phyloP scores from a whole-genome alignment of 352 stramenopile species.

The Phytophthora megakarya region DNA sequence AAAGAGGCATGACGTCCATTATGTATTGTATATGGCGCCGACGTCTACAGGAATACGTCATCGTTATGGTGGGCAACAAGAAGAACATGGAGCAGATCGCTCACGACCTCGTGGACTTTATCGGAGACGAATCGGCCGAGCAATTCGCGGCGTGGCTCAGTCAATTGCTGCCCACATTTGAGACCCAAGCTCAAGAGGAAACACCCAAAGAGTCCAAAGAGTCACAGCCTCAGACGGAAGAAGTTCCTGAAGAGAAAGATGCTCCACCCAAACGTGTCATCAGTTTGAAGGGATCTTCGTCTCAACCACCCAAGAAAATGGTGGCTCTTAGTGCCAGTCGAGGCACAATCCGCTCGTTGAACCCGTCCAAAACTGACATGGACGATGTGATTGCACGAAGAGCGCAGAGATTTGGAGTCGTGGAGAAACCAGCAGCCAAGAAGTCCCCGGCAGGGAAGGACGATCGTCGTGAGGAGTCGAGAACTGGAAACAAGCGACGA shows the following conservation, averaged over 20 bases:
- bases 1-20: constrained; percentile 36
- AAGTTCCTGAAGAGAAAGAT: constrained; percentile 24
- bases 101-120: constrained; percentile 84
- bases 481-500: constrained; percentile 35
- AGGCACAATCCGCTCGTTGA: constrained; percentile 63
- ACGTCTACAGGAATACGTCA: constrained; percentile 75
- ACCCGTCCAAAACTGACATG: constrained; percentile 43
- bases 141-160: constrained; percentile 79
- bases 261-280: constrained; percentile 58
- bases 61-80: constrained; percentile 89
- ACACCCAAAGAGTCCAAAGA: constrained; percentile 1
- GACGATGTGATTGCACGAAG: constrained; percentile 67
- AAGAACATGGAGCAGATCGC: constrained; percentile 87
- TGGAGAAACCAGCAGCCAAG: constrained; percentile 41
- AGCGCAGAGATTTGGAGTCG: constrained; percentile 76
- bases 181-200: constrained; percentile 30
- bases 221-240: constrained; percentile 14
- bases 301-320: constrained; percentile 41
- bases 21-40: constrained; percentile 33
- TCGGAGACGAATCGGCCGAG: constrained; percentile 76
- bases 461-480: constrained; percentile 27
- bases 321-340: constrained; percentile 48
- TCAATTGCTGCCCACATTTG: constrained; percentile 54
- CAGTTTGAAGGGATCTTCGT: constrained; percentile 57
- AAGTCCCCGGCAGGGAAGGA: constrained; percentile 29